These are phyloP conservation scores for Malus domestica DNA, from an alignment of 306 rosid species.

Conservation along the genomic window DNA sequence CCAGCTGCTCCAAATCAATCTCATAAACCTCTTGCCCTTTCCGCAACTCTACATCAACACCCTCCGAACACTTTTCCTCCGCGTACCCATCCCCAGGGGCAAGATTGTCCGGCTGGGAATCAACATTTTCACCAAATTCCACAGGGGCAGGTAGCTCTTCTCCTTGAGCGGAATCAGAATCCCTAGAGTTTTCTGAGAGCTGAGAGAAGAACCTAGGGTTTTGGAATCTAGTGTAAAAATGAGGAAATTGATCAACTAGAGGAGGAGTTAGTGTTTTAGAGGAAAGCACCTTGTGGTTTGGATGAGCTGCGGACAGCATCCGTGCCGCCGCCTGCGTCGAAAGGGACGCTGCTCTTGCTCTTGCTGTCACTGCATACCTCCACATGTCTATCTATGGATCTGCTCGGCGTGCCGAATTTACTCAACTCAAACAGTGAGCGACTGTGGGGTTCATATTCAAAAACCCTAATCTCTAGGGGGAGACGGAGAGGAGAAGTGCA, in stretches of 20 bases:
- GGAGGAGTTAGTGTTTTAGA: slow-evolving; percentile 1
- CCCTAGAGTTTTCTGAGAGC: not conserved
- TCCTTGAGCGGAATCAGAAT: not conserved
- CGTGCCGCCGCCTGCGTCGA: slow-evolving; percentile 9
- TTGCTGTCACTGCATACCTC: slow-evolving; percentile 20
- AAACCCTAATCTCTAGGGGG: not conserved
- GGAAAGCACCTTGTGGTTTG: slow-evolving; percentile 21
- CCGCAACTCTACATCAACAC: slow-evolving; percentile 4
- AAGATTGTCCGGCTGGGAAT: not conserved
- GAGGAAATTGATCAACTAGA: not conserved
- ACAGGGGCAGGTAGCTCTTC: not conserved
- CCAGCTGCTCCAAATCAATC: slow-evolving; percentile 45
- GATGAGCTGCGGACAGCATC: slow-evolving; percentile 4
- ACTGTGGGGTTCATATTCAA: not conserved
- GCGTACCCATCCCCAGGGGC: not conserved
- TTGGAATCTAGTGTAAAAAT: not conserved
- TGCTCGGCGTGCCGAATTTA: too few relatives aligned
- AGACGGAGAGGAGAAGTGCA: not conserved
- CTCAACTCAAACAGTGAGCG: not conserved
- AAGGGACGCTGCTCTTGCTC: slow-evolving; percentile 14
- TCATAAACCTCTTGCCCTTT: slow-evolving; percentile 25
- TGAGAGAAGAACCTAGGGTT: slow-evolving; percentile 30
- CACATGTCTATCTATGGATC: slow-evolving; percentile 13
- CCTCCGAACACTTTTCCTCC: not conserved
- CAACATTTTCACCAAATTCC: slow-evolving; percentile 9